A percentile compares a stretch with the other conserved stretches of the same genome.
These are phyloP conservation scores for Blastobotrys malaysiensis DNA, from an alignment of 1,139 yeast species.

Conservation along the genomic window DNA sequence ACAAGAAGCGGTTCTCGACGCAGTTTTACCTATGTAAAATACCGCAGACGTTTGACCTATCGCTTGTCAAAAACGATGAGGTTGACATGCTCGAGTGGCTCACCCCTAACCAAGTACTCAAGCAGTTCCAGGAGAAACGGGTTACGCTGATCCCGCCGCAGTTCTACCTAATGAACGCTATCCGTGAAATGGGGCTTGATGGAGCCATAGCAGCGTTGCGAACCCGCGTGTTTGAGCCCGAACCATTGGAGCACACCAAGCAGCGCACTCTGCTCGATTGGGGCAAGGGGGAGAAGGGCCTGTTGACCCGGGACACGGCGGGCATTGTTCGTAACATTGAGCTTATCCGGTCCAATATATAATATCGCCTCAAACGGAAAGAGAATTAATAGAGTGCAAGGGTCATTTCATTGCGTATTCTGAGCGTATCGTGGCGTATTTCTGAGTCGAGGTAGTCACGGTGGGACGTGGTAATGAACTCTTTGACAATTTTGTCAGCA, in stretches of 20 bases:
- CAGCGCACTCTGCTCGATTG: conserved; percentile 22
- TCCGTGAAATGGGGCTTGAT: conserved; percentile 19
- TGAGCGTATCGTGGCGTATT: neutral
- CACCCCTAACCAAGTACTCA: conserved; percentile 25
- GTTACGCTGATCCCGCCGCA: conserved; percentile 32
- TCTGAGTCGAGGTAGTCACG: neutral
- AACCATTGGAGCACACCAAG: conserved; percentile 14
- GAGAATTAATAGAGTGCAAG: neutral
- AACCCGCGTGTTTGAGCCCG: conserved; percentile 24
- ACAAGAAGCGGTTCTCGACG: conserved; percentile 26
- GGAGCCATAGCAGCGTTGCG: conserved; percentile 17
- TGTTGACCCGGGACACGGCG: conserved; percentile 18
- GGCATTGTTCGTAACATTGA: conserved; percentile 22
- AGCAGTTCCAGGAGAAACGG: conserved; percentile 20
- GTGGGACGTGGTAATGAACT: neutral
- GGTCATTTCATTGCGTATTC: neutral
- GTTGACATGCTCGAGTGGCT: conserved; percentile 29
- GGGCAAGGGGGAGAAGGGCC: conserved; percentile 30
- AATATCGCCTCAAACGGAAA: neutral
- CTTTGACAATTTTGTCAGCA: neutral
- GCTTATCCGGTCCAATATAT: neutral
- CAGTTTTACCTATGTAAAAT: conserved; percentile 27
- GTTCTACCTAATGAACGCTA: conserved; percentile 25
- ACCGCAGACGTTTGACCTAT: conserved; percentile 16
- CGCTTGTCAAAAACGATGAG: conserved; percentile 16